These are phyloP conservation scores for Aspergillus coremiiformis DNA, from an alignment of 495 filamentous ascomycete genomes.

Conservation along the genomic window DNA sequence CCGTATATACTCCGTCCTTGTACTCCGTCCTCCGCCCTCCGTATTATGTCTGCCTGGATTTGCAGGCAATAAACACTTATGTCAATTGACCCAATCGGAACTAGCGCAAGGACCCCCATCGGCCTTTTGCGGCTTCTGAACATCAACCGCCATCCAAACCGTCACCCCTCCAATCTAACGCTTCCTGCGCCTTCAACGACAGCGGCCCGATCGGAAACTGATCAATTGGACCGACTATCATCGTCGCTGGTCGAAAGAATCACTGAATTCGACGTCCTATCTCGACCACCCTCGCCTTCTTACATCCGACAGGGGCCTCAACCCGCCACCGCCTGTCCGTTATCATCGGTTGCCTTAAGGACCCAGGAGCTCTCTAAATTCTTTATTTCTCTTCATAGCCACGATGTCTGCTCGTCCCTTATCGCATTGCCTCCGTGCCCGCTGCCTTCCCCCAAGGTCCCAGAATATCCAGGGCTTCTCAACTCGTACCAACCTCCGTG, in stretches of 20 bases:
- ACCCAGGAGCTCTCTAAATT: constrained; percentile 4
- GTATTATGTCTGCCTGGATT: constrained; percentile 10
- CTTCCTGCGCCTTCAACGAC: constrained; percentile 16
- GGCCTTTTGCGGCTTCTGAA: constrained; percentile 43
- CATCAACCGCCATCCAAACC: constrained; percentile 32
- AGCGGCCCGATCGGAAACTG: constrained; percentile 16
- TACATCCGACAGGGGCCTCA: constrained; percentile 14
- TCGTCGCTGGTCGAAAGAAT: constrained; percentile 11
- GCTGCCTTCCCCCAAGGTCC: constrained; percentile 32
- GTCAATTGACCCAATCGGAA: constrained; percentile 24
- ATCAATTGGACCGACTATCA: constrained; percentile 17
- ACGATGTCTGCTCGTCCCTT: constrained; percentile 38
- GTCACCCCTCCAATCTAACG: constrained; percentile 30
- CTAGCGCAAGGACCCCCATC: constrained; percentile 33
- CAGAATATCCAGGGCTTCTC: constrained; percentile 39
- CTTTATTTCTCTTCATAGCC: constrained; percentile 16
- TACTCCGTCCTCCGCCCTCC: too few species aligned
- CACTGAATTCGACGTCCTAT: not conserved
- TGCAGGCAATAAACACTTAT: constrained; percentile 24
- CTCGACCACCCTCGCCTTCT: constrained; percentile 4
- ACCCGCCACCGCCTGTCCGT: constrained; percentile 17
- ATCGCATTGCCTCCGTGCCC: constrained; percentile 37
- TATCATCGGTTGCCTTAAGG: constrained; percentile 3
- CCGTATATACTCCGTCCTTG: too few species aligned
- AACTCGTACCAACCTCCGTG: constrained; percentile 35